Evolutionary conservation across 306 rosid genomes (phyloP), one percentile per base, ranked within the genome.

Genomic region (Comarum palustre): DNA sequence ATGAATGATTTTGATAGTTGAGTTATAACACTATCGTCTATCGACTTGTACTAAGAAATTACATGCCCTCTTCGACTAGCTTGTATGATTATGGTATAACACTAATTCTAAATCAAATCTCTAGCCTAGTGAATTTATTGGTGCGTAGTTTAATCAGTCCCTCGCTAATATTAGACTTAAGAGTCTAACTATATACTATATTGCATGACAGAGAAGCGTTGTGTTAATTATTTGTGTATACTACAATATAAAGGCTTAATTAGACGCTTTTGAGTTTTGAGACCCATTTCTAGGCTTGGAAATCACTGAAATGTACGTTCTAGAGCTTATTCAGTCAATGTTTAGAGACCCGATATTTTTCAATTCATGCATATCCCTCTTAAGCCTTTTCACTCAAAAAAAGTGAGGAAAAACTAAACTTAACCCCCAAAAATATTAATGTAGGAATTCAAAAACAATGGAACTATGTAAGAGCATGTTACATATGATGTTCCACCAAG

Each of bases 251-350:
- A 57, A 24, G 31, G 63, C 19, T 2, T 25, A 36, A 36, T 36
- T 57, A 25, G 1, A 24, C 62, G 34, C 34, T 57, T 25, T 2
- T 32, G 42, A 61, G 66, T 57, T 25, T 6, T 32, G 24, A 61
- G 43, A 61, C 66, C 43, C 43, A 17, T 61, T 61, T 61, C 68
- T 10, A 36, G 38, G 29, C 68, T n/a, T 64, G n/a, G 47, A 64
- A 38, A 32, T 32, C 1, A n/a, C 3, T 32, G 66, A 32, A 31
- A 17, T 15, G 5, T 39, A 38, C 41, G 42, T 61, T 61, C 27
- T n/a, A 9, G 9, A 38, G 50, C 50, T 38, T n/a, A n/a, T n/a
- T 64, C 32, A 41, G 32, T 63, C 46, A 62, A 34, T 3, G 68
- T 36, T 9, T 62, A 34, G 22, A 11, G 24, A 31, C 22, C 3